Evolutionary conservation across 345 rosid genomes (phyloP), one percentile per base, ranked within the genome.

Genomic region (Nephelium lappaceum): DNA sequence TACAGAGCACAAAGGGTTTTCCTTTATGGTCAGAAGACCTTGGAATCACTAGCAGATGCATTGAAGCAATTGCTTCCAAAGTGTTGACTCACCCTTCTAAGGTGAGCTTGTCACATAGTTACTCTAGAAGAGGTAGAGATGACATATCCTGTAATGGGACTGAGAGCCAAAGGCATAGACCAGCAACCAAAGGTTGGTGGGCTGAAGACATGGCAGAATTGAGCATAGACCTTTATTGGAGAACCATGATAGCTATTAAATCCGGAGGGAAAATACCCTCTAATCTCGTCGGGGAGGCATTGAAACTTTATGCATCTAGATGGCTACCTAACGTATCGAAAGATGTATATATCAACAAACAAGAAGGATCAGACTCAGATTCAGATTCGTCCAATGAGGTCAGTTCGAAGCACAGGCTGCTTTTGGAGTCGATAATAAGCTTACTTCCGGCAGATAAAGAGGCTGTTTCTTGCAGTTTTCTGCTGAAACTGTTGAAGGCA

Each of bases 141-240:
- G 95, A 89, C 74, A 76, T 84, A 8, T 84, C 88, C 2, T 96
- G 90, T 39, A 89, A 90, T 63, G 98, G 94, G 64, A 55, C 85
- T 7, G 94, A 84, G 82, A 85, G 92, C 84, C 89, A 70, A 79
- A 85, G 86, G 84, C 83, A 53, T 73, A 90, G 83, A n/a, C 83
- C 84, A 39, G 51, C 82, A 14, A 77, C 76, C 61, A 91, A 83
- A 76, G 95, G 93, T 15, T 96, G 98, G 99, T 96, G 99, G 99
- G 99, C 94, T 67, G 97, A 96, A 80, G 99, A 96, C 80, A 85
- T 96, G 41, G 98, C 98, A 1, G 99, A 96, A 83, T 77, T 96
- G 75, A 85, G 97, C 41, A 89, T 96, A 45, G 97, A 94, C 84
- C 87, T 94, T 27, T 96, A 94, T 47, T 96, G 97, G 99, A 91